These are phyloP conservation scores for Sclerotiophoma versabilis DNA, from an alignment of 2,329 filamentous ascomycete genomes.

Conservation along the genomic window DNA sequence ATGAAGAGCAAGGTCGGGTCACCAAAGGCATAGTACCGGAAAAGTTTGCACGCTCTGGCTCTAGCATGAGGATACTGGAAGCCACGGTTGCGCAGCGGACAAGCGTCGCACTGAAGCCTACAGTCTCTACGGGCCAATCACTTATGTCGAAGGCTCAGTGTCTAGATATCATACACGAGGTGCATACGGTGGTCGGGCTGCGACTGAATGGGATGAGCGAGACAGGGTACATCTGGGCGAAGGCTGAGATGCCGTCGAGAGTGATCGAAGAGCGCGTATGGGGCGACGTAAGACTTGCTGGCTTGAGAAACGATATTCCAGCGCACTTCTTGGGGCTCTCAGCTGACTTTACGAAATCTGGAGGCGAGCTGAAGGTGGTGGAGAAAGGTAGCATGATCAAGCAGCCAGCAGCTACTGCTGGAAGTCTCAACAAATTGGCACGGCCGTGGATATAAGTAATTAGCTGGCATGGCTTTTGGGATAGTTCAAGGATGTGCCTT, in stretches of 20 bases:
- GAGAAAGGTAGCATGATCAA: conserved; percentile 30
- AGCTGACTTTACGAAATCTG: conserved; percentile 14
- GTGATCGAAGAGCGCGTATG: conserved; percentile 16
- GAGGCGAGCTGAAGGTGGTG: conserved; percentile 24
- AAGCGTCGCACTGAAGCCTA: conserved; percentile 27
- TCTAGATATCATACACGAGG: conserved; percentile 19
- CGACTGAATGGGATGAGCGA: conserved; percentile 35
- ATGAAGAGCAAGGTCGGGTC: conserved; percentile 36
- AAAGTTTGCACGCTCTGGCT: conserved; percentile 13
- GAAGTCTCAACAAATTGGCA: background rate
- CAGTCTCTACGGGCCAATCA: background rate
- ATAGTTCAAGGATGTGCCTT: background rate
- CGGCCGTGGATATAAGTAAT: conserved; percentile 5
- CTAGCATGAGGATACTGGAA: conserved; percentile 30
- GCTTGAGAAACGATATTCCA: conserved; percentile 32
- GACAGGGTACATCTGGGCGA: conserved; percentile 35
- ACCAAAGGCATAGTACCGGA: conserved; percentile 24
- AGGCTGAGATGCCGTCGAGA: background rate
- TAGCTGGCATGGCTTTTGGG: too few relatives aligned
- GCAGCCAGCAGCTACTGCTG: background rate
- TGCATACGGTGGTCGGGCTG: conserved; percentile 35
- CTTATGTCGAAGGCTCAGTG: background rate
- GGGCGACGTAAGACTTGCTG: conserved; percentile 32
- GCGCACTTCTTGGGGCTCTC: conserved; percentile 26
- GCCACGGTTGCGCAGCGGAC: conserved; percentile 28